Percentiles rank a stretch among this genome's conserved stretches.
These are phyloP conservation scores for Colletotrichum orbiculare DNA, from an alignment of 2,329 filamentous ascomycete genomes.

Conservation along the genomic window DNA sequence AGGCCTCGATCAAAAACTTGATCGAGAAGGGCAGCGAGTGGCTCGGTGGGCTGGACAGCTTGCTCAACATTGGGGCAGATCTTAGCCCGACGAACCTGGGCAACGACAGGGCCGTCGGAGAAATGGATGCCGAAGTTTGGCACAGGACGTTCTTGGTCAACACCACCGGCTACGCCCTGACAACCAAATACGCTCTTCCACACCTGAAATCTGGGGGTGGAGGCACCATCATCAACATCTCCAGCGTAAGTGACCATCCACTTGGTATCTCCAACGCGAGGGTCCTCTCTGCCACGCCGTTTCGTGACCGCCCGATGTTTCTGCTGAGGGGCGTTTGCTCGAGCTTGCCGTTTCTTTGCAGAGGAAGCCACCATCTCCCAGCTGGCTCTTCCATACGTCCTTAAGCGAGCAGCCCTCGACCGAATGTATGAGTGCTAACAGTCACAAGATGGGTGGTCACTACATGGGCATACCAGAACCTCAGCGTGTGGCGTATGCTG, in stretches of 20 bases:
- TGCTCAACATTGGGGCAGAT: slow-evolving; percentile 23
- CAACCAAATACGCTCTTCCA: slow-evolving; percentile 17
- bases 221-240: slow-evolving; percentile 22
- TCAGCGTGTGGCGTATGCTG: slow-evolving; percentile 12
- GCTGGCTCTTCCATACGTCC: no score
- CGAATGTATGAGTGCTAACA: neutral
- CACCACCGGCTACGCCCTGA: slow-evolving; percentile 18
- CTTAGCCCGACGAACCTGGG: slow-evolving; percentile 12
- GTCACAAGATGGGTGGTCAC: slow-evolving; percentile 14
- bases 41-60: slow-evolving; percentile 20
- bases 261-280: neutral
- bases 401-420: no score
- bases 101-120: slow-evolving; percentile 8
- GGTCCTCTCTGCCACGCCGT: neutral
- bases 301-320: neutral
- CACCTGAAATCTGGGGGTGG: slow-evolving; percentile 10
- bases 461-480: slow-evolving; percentile 20
- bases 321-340: no score
- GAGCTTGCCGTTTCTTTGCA: no score
- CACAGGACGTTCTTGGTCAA: slow-evolving; percentile 20
- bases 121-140: slow-evolving; percentile 19
- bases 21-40: slow-evolving; percentile 12
- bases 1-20: slow-evolving; percentile 12
- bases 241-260: slow-evolving; percentile 2
- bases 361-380: no score